phyloP scores from a whole-genome alignment of 1,284 basidiomycete species.

The Ganoderma sinense region DNA sequence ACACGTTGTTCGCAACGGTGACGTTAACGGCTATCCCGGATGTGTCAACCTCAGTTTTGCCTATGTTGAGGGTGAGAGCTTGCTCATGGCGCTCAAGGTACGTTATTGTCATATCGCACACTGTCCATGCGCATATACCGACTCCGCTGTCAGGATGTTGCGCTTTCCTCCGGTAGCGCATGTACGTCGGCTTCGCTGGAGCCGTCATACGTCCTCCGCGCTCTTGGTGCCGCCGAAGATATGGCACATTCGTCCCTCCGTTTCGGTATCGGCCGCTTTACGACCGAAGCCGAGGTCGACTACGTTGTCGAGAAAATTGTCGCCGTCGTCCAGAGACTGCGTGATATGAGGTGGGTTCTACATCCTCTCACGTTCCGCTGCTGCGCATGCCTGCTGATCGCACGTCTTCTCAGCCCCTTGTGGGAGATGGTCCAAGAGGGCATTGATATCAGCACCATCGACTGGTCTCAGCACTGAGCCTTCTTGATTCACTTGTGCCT shows the following conservation, averaged over 20 bases:
- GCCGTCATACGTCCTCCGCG: conserved; percentile 97
- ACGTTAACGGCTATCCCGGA: conserved; percentile 87
- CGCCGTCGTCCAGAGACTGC: conserved; percentile 77
- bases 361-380: conserved; percentile 5
- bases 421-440: conserved; percentile 99
- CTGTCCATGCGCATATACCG: background rate
- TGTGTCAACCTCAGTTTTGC: conserved; percentile 97
- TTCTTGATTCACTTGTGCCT: background rate
- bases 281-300: conserved; percentile 97
- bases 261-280: conserved; percentile 98
- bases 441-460: conserved; percentile 91
- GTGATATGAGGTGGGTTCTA: conserved; percentile 72
- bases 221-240: conserved; percentile 96
- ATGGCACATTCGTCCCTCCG: conserved; percentile 99
- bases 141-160: conserved; percentile 76
- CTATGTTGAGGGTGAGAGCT: conserved; percentile 97
- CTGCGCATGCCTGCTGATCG: background rate
- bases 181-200: conserved; percentile 99
- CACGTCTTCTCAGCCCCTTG: conserved; percentile 66
- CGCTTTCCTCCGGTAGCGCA: conserved; percentile 96
- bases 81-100: conserved; percentile 99
- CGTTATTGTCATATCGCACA: conserved; percentile 37
- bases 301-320: conserved; percentile 93
- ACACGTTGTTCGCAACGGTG: conserved; percentile 94
- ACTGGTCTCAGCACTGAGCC: conserved; percentile 82